Evolutionary conservation across 2,329 filamentous ascomycete species (phyloP).

Genomic region (Pseudogymnoascus sp.): DNA sequence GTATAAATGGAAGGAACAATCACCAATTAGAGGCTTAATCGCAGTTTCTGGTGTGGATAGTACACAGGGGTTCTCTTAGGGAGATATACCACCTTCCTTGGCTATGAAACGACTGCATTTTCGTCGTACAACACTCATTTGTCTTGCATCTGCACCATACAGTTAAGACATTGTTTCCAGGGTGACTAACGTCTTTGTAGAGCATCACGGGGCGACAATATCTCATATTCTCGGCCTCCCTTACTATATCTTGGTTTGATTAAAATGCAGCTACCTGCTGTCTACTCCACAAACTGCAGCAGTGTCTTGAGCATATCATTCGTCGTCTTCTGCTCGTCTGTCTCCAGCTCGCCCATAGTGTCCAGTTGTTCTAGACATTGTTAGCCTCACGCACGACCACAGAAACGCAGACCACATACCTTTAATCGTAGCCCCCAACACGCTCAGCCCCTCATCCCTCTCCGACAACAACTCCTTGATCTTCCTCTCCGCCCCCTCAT

Average conservation of each 20-base stretch:
- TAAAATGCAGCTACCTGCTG: neutral
- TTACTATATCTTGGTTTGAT: neutral
- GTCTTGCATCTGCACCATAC: neutral
- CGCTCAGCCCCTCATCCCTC: constrained; percentile 55
- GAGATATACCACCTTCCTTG: no score
- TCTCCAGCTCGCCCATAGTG: constrained; percentile 46
- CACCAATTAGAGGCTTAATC: no score
- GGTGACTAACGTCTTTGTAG: no score
- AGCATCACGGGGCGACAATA: no score
- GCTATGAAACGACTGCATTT: no score
- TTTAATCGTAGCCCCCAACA: constrained; percentile 60
- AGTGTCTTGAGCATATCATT: constrained; percentile 62
- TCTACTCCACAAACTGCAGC: constrained; percentile 37
- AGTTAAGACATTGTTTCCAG: neutral
- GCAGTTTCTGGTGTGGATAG: no score
- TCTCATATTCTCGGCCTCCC: no score
- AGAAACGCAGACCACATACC: constrained; percentile 33
- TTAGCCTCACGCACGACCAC: constrained; percentile 15
- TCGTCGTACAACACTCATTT: no score
- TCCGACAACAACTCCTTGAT: constrained; percentile 59
- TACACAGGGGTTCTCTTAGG: no score
- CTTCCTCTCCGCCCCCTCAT: constrained; percentile 61
- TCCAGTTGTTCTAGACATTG: constrained; percentile 48
- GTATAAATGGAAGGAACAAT: no score
- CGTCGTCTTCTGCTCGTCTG: constrained; percentile 43